These are phyloP conservation scores for Gremmenia infestans DNA, from an alignment of 2,329 filamentous ascomycete genomes.

Conservation along the genomic window DNA sequence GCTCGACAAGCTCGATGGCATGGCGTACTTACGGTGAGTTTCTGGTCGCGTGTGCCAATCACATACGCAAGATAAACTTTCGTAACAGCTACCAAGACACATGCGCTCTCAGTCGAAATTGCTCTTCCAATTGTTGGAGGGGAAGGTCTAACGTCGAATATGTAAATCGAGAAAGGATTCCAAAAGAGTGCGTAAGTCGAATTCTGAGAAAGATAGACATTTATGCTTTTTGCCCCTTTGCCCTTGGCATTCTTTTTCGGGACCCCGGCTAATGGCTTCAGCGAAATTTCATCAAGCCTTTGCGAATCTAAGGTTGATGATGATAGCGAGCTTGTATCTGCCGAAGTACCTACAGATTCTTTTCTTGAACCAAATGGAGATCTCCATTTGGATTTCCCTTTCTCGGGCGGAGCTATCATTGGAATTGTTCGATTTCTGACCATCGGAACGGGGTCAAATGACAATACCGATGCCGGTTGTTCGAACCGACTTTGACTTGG, in stretches of 20 bases:
- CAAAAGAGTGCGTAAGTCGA: constrained; percentile 37
- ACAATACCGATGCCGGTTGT: constrained; percentile 13
- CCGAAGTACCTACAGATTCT: constrained; percentile 25
- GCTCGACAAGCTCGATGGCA: too few relatives aligned
- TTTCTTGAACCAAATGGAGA: constrained; percentile 27
- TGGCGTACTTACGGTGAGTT: constrained; percentile 33
- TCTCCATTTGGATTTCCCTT: constrained; percentile 31
- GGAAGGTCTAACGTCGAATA: constrained; percentile 36
- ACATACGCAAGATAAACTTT: constrained; percentile 37
- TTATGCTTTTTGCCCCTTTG: constrained; percentile 32
- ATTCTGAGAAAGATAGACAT: constrained; percentile 35
- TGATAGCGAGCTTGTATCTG: constrained; percentile 36
- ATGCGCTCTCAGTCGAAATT: constrained; percentile 36
- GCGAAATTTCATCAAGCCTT: constrained; percentile 36
- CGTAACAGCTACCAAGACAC: constrained; percentile 35
- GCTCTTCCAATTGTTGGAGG: constrained; percentile 32
- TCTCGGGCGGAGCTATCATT: constrained; percentile 15
- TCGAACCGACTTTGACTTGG: constrained; percentile 10
- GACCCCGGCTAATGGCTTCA: constrained; percentile 29
- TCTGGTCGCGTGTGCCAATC: constrained; percentile 37
- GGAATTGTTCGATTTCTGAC: constrained; percentile 14
- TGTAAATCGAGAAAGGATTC: constrained; percentile 35
- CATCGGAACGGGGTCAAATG: constrained; percentile 17
- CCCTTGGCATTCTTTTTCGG: constrained; percentile 28
- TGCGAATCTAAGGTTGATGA: constrained; percentile 33